Base-by-base conservation (phyloP, 257 asterid genomes). In the Voacanga thouarsii region DNA sequence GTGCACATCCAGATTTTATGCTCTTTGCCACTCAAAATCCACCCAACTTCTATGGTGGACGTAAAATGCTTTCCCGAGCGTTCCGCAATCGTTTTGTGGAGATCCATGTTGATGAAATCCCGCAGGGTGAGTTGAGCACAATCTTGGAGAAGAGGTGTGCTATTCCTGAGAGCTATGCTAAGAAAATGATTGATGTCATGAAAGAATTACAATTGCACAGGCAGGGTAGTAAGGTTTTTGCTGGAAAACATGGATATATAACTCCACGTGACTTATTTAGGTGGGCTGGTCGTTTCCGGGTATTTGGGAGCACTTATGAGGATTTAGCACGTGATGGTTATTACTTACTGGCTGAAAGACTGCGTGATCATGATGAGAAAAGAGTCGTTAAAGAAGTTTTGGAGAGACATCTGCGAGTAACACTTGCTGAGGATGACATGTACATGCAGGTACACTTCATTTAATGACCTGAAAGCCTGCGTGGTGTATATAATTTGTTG, bases 21-120 rank as follows among this genome's bases (percentile, higher is more conserved):
- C 85, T 95, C 80, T 95, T 95, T 86, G 99, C 99, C 39, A 95
- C 99, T 74, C 99, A 95, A 89, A 95, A 95, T 81, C 99, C 99
- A 11, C 99, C 99, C 71, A 90, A 84, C 80, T 81, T 88, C 37
- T 95, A 95, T 78, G 99, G 97, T 78, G 99, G 99, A 19, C 98
- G 99, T 45, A 95, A 95, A 84, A 82, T 93, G 80, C 97, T 95
- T 14, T 95, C 99, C 43, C 89, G 99, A 76, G 99, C 99, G 73
- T 95, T 95, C 79, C 99, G 97, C 82, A 95, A 95, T 82, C 99
- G 99, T 79, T 95, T 95, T 49, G 97, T 95, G 84, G 99, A 95
- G 91, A 91, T 93, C 85, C 99, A 95, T 81, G 97, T 95, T 80
- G 98, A 93, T 83, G 99, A 95, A 85, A 95, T 95, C 82, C 99